Conservation (phyloP, 2,329 filamentous ascomycete species). For the Nemania sp. region DNA sequence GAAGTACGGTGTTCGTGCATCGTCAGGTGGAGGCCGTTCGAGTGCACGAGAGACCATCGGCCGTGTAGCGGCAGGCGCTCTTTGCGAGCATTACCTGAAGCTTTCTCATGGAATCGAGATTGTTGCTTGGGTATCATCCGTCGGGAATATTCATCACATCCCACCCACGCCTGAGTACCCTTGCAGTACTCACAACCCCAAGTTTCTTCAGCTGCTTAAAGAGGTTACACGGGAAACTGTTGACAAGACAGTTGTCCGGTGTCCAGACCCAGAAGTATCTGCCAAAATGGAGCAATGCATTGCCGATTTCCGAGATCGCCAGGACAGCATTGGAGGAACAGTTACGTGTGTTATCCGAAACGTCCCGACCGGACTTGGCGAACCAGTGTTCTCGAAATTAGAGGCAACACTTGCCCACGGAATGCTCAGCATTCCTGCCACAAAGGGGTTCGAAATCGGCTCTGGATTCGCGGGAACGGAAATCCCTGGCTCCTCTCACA, state of each 20-base stretch:
- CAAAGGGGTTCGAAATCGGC: constrained; percentile 94
- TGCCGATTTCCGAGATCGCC: constrained; percentile 72
- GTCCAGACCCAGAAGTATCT: constrained; percentile 66
- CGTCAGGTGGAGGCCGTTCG: constrained; percentile 8
- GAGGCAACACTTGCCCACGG: constrained; percentile 90
- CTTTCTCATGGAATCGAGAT: constrained; percentile 19
- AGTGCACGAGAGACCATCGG: constrained; percentile 21
- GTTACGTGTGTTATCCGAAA: constrained; percentile 93
- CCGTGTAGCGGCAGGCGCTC: constrained; percentile 18
- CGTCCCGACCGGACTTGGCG: constrained; percentile 81
- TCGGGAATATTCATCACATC: constrained; percentile 15
- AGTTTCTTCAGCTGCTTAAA: constrained; percentile 65
- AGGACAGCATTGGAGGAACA: constrained; percentile 92
- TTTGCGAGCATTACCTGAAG: constrained; percentile 19
- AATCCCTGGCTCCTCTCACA: constrained; percentile 86
- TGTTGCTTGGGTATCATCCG: constrained; percentile 13
- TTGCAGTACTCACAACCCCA: constrained; percentile 18
- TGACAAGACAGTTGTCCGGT: constrained; percentile 85
- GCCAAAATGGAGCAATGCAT: constrained; percentile 78
- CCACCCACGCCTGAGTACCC: constrained; percentile 17
- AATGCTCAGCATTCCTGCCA: constrained; percentile 93
- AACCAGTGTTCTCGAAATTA: constrained; percentile 94
- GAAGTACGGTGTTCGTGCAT: constrained; percentile 16
- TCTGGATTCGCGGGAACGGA: constrained; percentile 88
- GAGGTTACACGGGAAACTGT: constrained; percentile 75